Evolutionary conservation across 2,329 filamentous ascomycete genomes (phyloP).

Genomic region (Pyrenophora seminiperda): DNA sequence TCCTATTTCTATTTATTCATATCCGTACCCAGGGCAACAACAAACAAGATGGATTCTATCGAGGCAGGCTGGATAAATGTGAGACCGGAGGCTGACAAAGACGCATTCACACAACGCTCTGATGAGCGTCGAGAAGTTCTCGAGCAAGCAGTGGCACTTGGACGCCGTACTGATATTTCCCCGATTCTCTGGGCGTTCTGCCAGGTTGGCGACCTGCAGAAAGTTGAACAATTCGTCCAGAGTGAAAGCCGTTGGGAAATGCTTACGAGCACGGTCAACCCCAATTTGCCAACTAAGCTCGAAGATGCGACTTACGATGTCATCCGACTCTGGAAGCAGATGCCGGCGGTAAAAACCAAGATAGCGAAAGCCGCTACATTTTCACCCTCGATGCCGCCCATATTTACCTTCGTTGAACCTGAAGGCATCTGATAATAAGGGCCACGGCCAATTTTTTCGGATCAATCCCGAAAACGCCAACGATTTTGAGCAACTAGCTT

Average conservation of each 20-base stretch:
- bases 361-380: not conserved
- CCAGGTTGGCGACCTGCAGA: not conserved
- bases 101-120: not conserved
- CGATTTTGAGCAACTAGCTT: too few relatives aligned
- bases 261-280: not conserved
- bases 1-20: not conserved
- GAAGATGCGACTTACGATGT: not conserved
- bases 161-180: not conserved
- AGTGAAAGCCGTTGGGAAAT: not conserved
- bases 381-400: not conserved
- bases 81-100: not conserved
- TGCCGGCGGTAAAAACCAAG: not conserved
- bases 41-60: not conserved
- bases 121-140: conserved; percentile 1
- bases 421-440: too few relatives aligned
- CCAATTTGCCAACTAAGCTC: not conserved
- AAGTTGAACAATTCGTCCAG: too few relatives aligned
- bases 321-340: not conserved
- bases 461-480: too few relatives aligned
- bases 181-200: not conserved
- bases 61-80: not conserved
- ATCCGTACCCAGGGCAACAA: not conserved
- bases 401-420: too few relatives aligned
- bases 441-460: too few relatives aligned
- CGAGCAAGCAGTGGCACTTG: not conserved